phyloP scores from a whole-genome alignment of 148 eudicot genomes.

The Simmondsia chinensis region DNA sequence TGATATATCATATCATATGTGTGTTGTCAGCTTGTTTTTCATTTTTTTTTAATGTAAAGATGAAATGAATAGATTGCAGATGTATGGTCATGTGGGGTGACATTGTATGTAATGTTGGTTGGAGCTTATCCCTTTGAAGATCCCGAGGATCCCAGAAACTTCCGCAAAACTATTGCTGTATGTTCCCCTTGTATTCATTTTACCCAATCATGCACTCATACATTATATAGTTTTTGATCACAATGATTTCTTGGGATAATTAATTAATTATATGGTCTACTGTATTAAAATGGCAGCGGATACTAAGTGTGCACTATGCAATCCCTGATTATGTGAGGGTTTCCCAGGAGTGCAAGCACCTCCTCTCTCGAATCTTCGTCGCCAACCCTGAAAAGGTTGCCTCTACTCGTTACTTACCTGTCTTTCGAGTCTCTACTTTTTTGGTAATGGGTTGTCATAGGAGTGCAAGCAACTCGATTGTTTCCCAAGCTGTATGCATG shows the following conservation, averaged over 20 bases:
- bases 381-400: slow-evolving; percentile 69
- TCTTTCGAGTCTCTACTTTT: too few relatives aligned
- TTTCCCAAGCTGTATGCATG: too few relatives aligned
- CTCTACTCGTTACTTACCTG: not conserved
- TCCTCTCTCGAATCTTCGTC: slow-evolving; percentile 61
- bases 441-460: too few relatives aligned
- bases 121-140: slow-evolving; percentile 91
- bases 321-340: slow-evolving; percentile 73
- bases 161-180: slow-evolving; percentile 61
- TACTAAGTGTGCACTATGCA: slow-evolving; percentile 59
- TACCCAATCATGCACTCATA: not conserved
- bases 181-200: not conserved
- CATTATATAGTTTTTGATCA: not conserved
- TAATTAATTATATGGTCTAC: too few relatives aligned
- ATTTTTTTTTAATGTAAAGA: not conserved
- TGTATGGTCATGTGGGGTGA: slow-evolving; percentile 96
- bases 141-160: slow-evolving; percentile 64
- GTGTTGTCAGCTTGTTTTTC: not conserved
- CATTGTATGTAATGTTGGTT: slow-evolving; percentile 75
- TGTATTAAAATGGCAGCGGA: slow-evolving; percentile 33
- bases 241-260: too few relatives aligned
- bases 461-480: too few relatives aligned
- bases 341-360: slow-evolving; percentile 60
- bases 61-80: slow-evolving; percentile 51
- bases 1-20: slow-evolving; percentile 3